A percentile compares a stretch with the other conserved stretches of the same genome.
Evolutionary conservation across 2,329 filamentous ascomycete species (phyloP).

Genomic region (Geoglossum cookeanum): DNA sequence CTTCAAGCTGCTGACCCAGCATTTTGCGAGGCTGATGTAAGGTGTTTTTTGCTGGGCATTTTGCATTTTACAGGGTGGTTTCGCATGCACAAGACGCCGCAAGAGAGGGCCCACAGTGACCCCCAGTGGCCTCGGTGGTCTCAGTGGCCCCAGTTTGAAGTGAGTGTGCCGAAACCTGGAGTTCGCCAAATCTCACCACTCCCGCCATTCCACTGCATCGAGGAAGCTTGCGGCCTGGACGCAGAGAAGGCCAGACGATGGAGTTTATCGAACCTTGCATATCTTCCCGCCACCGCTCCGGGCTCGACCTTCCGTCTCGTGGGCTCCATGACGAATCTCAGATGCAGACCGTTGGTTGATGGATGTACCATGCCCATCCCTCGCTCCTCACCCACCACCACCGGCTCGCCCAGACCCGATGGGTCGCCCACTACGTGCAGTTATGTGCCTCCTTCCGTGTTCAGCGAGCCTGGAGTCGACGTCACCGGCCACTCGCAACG

Average conservation of each 20-base stretch:
- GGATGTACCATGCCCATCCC: too few species aligned
- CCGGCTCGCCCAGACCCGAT: background rate
- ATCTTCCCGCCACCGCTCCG: background rate
- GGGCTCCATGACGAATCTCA: background rate
- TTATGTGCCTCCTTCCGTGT: background rate
- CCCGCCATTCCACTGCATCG: background rate
- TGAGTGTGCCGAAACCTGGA: background rate
- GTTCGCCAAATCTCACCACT: background rate
- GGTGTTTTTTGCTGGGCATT: background rate
- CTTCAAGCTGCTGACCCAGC: background rate
- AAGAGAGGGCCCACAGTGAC: too few species aligned
- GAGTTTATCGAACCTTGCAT: constrained; percentile 1
- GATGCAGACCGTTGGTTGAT: background rate
- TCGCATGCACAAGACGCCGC: too few species aligned
- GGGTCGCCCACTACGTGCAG: background rate
- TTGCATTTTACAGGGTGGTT: too few species aligned
- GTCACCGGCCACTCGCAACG: background rate
- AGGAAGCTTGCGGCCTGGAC: background rate
- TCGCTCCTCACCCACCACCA: background rate
- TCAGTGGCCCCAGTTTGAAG: background rate
- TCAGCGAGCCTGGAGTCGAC: background rate
- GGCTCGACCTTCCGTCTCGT: background rate
- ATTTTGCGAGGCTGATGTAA: background rate
- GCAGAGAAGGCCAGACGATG: background rate
- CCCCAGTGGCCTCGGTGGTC: too few species aligned